Base-by-base conservation (phyloP, 2,329 filamentous ascomycete genomes). In the Penicillium expansum region DNA sequence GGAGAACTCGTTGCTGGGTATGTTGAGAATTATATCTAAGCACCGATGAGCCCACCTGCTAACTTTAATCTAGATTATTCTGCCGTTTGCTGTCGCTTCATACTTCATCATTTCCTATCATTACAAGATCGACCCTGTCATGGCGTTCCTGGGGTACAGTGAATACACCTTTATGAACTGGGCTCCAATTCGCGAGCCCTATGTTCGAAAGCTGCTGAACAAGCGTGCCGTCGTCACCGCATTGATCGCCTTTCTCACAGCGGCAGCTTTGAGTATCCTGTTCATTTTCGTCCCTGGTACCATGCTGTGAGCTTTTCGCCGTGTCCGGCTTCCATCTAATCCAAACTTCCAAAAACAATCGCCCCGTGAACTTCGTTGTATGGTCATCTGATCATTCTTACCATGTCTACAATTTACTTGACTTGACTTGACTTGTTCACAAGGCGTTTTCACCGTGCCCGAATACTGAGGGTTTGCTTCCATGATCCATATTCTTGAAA, bases 131-230 rank as follows among this genome's bases (percentile, higher is more conserved):
- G 94, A 99, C 69, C 93, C 95, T 0, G 80, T 96, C 61, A 86
- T 97, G 74, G 94, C 92, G 5, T 82, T 97, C 20, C 74, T 90
- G n/a, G 92, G 93, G 35, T 88, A 87, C 74, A 97, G 92, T 79
- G 95, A 99, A 78, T 97, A 97, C 77, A 97, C 93, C 0, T 92
- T 96, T 49, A 92, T 97, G 81, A 90, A 87, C 74, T 97, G 95
- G 79, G 89, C 90, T 24, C 84, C 86, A 39, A 91, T 97, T 62
- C 86, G 90, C 54, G 94, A 99, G 75, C 90, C 92, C 0, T 99
- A 94, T 71, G 89, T 99, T 54, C 88, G 91, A 62, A 90, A 86
- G 69, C 85, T 97, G 20, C 83, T 99, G 55, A 86, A 86, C 64
- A 92, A 92, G 72, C 88, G 94, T 57, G 88, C 94, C 0, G 71